These are phyloP conservation scores for Guyanaporus albipodus DNA, from an alignment of 768 basidiomycete species.

Conservation along the genomic window DNA sequence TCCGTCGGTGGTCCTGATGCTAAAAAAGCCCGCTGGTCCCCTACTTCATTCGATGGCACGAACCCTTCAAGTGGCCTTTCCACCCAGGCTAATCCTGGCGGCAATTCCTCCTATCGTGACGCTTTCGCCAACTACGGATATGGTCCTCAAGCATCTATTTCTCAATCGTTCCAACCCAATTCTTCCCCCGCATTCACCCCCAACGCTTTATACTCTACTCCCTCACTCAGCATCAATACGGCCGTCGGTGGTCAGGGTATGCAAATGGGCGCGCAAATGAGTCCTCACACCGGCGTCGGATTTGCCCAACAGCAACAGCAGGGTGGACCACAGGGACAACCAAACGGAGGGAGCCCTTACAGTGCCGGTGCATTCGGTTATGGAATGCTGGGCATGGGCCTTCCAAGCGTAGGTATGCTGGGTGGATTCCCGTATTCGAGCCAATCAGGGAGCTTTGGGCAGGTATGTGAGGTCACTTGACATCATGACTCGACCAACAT, in stretches of 20 bases:
- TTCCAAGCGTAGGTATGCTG: conserved; percentile 70
- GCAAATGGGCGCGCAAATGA: conserved; percentile 55
- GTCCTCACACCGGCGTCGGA: conserved; percentile 59
- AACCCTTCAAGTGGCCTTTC: conserved; percentile 36
- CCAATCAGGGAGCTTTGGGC: conserved; percentile 68
- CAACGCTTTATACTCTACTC: conserved; percentile 70
- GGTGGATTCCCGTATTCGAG: conserved; percentile 67
- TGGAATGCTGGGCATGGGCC: conserved; percentile 77
- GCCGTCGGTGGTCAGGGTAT: conserved; percentile 41
- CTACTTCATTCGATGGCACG: conserved; percentile 45
- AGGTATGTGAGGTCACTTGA: conserved; percentile 37
- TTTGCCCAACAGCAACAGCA: conserved; percentile 45
- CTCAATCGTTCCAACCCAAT: conserved; percentile 48
- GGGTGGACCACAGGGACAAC: conserved; percentile 32
- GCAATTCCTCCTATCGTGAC: conserved; percentile 48
- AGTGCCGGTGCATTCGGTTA: conserved; percentile 53
- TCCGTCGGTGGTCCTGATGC: conserved; percentile 74
- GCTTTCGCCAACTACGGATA: conserved; percentile 87
- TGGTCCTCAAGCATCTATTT: conserved; percentile 65
- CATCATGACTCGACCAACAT: not conserved
- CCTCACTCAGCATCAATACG: conserved; percentile 66
- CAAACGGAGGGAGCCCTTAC: conserved; percentile 50
- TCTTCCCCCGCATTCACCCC: conserved; percentile 47
- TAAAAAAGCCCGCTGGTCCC: conserved; percentile 90
- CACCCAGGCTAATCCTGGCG: conserved; percentile 34